Evolutionary conservation across 352 stramenopile genomes (phyloP), one percentile per base, ranked within the genome.

Genomic region (Globisporangium middletonii): DNA sequence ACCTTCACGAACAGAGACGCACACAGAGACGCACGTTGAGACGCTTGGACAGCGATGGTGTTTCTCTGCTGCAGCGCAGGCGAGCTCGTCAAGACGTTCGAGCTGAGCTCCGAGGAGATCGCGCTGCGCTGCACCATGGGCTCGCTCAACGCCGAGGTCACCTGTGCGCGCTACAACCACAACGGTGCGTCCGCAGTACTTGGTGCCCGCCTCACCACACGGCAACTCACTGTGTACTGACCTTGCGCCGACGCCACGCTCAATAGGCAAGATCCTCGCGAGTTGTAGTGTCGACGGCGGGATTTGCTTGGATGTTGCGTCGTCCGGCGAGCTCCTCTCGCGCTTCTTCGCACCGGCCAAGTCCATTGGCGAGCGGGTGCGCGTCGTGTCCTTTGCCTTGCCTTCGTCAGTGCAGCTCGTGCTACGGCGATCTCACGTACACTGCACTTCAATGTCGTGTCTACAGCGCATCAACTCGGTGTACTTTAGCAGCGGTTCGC

Each of bases 401-500:
- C 23, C 23, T 23, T 23, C 23, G 23, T 23, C 23, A 23, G 23
- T 23, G 23, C 23, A 23, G 23, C 23, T 23, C 23, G 23, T 23
- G 23, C 23, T 23, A 23, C 23, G 23, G 23, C 23, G 23, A 23
- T 23, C 23, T 23, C 23, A 26, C 18, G 60, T 0, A 49, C 26
- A 2, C 19, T 45, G 27, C 1, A n/a, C 18, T 8, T 60, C 8
- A 19, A 6, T 42, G 26, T 50, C 28, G 30, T n/a, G 16, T 30
- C n/a, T 68, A 8, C 43, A 90, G 72, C 68, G 71, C 2, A 68
- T 91, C 30, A 89, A 86, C 33, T 56, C 71, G 11, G 72, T 91
- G 41, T 72, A 88, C 28, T 88, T 91, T 38, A 91, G 78, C 57
- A 77, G 75, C 38, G 81, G 81, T 27, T 91, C 78, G 3, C 67